Percentiles rank a stretch among this genome's conserved stretches.
Conservation (phyloP, 2,329 filamentous ascomycete species). For the Xylariaceae sp. region DNA sequence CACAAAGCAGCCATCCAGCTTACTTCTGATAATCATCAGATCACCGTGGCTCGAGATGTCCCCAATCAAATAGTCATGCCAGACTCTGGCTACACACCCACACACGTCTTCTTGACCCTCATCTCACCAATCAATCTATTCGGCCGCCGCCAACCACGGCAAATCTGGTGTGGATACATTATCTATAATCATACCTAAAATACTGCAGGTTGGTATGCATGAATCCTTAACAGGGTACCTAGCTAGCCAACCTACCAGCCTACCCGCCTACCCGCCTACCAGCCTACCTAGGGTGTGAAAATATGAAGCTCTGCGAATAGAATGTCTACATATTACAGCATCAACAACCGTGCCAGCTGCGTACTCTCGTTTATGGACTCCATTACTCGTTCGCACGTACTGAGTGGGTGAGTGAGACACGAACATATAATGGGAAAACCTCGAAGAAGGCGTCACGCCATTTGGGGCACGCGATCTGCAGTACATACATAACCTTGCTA, state of each 20-base stretch:
- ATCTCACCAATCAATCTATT: conserved; percentile 25
- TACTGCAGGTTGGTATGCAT: conserved; percentile 16
- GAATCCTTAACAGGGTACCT: conserved; percentile 7
- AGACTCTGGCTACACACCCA: conserved; percentile 2
- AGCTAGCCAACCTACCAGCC: conserved; percentile 10
- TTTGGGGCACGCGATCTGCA: conserved; percentile 2
- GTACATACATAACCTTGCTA: neutral
- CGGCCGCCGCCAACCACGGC: conserved; percentile 15
- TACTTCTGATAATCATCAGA: conserved; percentile 9
- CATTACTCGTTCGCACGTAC: conserved; percentile 7
- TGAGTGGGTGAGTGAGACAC: neutral
- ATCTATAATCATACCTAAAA: conserved; percentile 16
- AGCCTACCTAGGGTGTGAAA: conserved; percentile 9
- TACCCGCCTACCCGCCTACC: too few species aligned
- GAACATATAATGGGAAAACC: neutral
- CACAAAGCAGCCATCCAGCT: neutral
- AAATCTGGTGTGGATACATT: conserved; percentile 14
- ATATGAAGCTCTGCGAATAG: conserved; percentile 16
- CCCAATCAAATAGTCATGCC: too few species aligned
- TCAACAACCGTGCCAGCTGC: neutral
- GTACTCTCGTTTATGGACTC: conserved; percentile 4
- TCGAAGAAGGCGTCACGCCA: neutral
- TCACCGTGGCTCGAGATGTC: conserved; percentile 1
- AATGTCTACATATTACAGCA: conserved; percentile 7
- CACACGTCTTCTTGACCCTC: conserved; percentile 10